Conservation (phyloP, 805 yeast genomes). For the Teunomyces atbi region DNA sequence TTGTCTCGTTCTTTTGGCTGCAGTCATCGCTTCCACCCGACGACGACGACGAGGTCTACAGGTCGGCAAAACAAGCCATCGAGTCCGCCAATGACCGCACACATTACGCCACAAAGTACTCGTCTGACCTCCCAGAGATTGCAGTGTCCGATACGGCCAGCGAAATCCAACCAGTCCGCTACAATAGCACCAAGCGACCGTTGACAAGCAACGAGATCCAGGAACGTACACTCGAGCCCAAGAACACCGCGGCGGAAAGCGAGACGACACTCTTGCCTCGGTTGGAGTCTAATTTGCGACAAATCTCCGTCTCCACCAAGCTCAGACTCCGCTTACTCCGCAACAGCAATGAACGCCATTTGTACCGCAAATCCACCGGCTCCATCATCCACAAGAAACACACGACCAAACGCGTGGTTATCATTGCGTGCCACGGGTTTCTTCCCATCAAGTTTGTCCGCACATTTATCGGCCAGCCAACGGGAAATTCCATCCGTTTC, state of each 20-base stretch:
- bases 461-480: constrained; percentile 34
- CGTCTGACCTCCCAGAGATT: constrained; percentile 18
- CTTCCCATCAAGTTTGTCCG: constrained; percentile 40
- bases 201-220: constrained; percentile 34
- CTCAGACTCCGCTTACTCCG: constrained; percentile 15
- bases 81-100: constrained; percentile 32
- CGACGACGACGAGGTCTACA: constrained; percentile 20
- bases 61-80: constrained; percentile 30
- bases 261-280: constrained; percentile 12
- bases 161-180: constrained; percentile 32
- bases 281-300: constrained; percentile 17
- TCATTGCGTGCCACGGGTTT: constrained; percentile 40
- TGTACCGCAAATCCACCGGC: constrained; percentile 17
- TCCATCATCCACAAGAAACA: constrained; percentile 11
- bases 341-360: constrained; percentile 21
- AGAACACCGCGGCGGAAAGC: not conserved
- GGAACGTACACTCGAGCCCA: constrained; percentile 22
- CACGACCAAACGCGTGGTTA: constrained; percentile 21
- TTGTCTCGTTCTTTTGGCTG: not conserved
- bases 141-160: constrained; percentile 36
- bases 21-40: not conserved
- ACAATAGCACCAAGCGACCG: constrained; percentile 30
- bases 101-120: constrained; percentile 32
- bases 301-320: constrained; percentile 18
- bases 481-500: constrained; percentile 32